Percentiles rank a stretch among this genome's conserved stretches.
phyloP scores from a whole-genome alignment of 768 basidiomycete species.

The Crepidotus variabilis region DNA sequence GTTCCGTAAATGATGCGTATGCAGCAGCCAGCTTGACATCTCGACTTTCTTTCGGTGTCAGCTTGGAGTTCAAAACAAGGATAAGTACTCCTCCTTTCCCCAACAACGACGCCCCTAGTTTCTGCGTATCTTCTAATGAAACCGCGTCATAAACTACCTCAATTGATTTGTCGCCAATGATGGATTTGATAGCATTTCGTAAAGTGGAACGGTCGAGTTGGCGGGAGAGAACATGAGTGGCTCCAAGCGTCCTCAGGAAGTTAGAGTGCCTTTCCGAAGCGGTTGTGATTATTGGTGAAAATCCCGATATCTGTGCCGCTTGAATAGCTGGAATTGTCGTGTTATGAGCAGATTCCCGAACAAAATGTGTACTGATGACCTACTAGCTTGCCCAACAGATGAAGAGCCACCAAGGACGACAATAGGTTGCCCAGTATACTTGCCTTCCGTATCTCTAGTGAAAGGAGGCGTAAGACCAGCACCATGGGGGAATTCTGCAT shows the following conservation, averaged over 20 bases:
- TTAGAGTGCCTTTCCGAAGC: conserved; percentile 23
- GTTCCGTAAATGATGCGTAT: conserved; percentile 5
- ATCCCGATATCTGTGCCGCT: conserved; percentile 32
- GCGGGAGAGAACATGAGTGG: conserved; percentile 33
- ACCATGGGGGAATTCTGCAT: conserved; percentile 20
- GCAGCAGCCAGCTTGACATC: neutral
- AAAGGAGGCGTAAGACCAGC: conserved; percentile 3
- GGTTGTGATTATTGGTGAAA: conserved; percentile 39
- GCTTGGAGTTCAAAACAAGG: neutral
- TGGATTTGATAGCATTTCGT: conserved; percentile 6
- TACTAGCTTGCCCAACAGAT: conserved; percentile 26
- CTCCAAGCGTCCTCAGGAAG: conserved; percentile 34
- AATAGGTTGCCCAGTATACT: conserved; percentile 9
- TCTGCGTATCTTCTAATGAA: conserved; percentile 33
- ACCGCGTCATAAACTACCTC: conserved; percentile 27
- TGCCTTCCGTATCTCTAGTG: neutral
- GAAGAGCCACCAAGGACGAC: conserved; percentile 22
- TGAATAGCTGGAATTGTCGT: conserved; percentile 29
- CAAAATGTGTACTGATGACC: conserved; percentile 26
- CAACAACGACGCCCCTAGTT: conserved; percentile 24
- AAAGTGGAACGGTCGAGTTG: neutral
- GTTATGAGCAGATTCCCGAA: conserved; percentile 14
- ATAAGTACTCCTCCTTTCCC: neutral
- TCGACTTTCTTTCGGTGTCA: neutral
- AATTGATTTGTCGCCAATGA: conserved; percentile 16